phyloP scores from a whole-genome alignment of 2,329 filamentous ascomycete genomes.

The Pestalotiopsis sp. region DNA sequence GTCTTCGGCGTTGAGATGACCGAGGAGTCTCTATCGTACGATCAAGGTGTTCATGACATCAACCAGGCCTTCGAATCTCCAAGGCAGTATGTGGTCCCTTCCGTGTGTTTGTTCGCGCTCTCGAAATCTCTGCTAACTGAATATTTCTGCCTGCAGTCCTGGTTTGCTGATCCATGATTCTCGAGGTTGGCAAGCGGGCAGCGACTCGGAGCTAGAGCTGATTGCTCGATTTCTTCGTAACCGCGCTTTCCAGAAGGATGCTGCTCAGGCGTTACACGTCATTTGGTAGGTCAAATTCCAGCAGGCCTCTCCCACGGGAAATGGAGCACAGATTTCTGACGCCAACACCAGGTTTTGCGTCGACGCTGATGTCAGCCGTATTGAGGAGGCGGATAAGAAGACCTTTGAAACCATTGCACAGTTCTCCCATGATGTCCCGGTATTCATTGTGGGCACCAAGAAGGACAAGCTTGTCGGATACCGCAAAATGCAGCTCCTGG shows the following conservation, averaged over 20 bases:
- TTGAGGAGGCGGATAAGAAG: slow-evolving; percentile 26
- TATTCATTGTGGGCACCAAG: slow-evolving; percentile 28
- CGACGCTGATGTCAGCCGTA: slow-evolving; percentile 25
- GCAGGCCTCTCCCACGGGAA: too few relatives aligned
- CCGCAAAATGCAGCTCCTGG: slow-evolving; percentile 20
- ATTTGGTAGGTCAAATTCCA: slow-evolving; percentile 23
- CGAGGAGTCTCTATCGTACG: slow-evolving; percentile 22
- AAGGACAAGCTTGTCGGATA: slow-evolving; percentile 21
- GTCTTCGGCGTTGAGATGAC: slow-evolving; percentile 28
- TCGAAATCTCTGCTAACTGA: neutral
- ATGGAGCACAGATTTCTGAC: slow-evolving; percentile 7
- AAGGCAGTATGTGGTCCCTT: slow-evolving; percentile 10
- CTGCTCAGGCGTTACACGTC: slow-evolving; percentile 24
- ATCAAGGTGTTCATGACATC: slow-evolving; percentile 28
- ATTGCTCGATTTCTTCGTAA: slow-evolving; percentile 28
- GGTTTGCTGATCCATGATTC: slow-evolving; percentile 31
- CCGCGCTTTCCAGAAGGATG: slow-evolving; percentile 16
- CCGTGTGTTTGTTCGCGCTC: neutral
- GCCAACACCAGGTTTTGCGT: slow-evolving; percentile 25
- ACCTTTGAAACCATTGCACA: slow-evolving; percentile 24
- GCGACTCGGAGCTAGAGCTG: slow-evolving; percentile 23
- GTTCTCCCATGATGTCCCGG: slow-evolving; percentile 22
- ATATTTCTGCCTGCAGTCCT: slow-evolving; percentile 14
- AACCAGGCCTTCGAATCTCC: slow-evolving; percentile 30
- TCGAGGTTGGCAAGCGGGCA: slow-evolving; percentile 27